These are phyloP conservation scores for Ulvella scutata DNA, from an alignment of 139 green algal species.

Conservation along the genomic window DNA sequence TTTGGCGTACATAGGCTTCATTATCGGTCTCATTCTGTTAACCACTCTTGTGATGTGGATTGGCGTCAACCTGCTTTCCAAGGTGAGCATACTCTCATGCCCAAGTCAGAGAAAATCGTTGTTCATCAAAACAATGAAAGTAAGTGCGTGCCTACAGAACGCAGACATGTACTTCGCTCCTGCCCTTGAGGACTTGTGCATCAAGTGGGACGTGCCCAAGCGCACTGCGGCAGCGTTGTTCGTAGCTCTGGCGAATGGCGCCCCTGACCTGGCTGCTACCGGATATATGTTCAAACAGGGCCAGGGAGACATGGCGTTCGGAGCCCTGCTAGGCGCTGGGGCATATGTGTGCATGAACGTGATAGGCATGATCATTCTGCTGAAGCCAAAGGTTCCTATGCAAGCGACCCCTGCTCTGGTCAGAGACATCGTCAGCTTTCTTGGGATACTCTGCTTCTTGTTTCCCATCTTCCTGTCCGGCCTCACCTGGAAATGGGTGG, in stretches of 20 bases:
- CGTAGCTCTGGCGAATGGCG: neutral
- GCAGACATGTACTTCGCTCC: neutral
- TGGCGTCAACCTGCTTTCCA: neutral
- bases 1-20: neutral
- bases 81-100: too few species aligned
- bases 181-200: neutral
- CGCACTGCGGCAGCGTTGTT: neutral
- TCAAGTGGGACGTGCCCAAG: neutral
- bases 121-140: neutral
- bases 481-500: neutral
- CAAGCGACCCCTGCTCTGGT: neutral
- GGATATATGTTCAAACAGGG: conserved; percentile 2
- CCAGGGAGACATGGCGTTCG: neutral
- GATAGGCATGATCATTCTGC: neutral
- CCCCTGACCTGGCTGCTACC: neutral
- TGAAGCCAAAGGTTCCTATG: neutral
- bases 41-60: neutral
- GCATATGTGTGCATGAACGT: neutral
- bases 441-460: neutral
- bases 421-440: neutral
- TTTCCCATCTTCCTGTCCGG: neutral
- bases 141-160: neutral
- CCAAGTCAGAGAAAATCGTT: neutral
- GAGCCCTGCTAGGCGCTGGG: neutral
- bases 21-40: neutral